Base-by-base conservation (phyloP, 352 stramenopile genomes). In the Elongisporangium anandrum region DNA sequence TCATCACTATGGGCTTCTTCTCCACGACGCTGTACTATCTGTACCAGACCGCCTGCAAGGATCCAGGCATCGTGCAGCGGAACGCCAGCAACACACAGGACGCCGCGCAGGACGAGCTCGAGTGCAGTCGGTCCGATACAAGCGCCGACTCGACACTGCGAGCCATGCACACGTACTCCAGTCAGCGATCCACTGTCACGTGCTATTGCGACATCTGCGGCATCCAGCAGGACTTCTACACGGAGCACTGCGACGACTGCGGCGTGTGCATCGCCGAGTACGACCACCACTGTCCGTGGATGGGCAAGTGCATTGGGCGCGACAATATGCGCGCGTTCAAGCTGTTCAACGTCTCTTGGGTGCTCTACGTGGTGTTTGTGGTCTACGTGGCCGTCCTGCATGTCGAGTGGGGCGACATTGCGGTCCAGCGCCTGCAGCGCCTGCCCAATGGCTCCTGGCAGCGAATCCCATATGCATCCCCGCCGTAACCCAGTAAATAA, bases 231-330 rank as follows among this genome's bases (percentile, higher is more conserved):
- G 68, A 75, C 17, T 64, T 64, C 13, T 72, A 72, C 52, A 89
- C 89, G 4, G 82, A 91, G 16, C 94, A 98, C 70, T 98, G 94
- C 77, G 81, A 96, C 12, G 90, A 98, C 57, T 98, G 92, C 55
- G 90, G 94, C 60, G 88, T 98, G 45, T 98, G 94, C 63, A 81
- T 98, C 24, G 87, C 84, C 65, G 81, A 80, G 6, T 86, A 87
- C 52, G 80, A 94, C 50, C 94, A 98, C 74, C 90, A 98, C 64
- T 98, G 92, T 72, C 91, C 93, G 34, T 98, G 90, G 89, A 97
- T 97, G 86, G 90, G 92, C 52, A 98, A 96, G 54, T 97, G 90
- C 65, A 97, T 98, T 65, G 93, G 91, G 17, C 83, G 87, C 63
- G 85, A 76, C 57, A 98, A 97, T 76, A 90, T 97, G 66, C 77